A percentile compares a stretch with the other conserved stretches of the same genome.
Conservation (phyloP, 805 yeast species). For the Ogataea pini region DNA sequence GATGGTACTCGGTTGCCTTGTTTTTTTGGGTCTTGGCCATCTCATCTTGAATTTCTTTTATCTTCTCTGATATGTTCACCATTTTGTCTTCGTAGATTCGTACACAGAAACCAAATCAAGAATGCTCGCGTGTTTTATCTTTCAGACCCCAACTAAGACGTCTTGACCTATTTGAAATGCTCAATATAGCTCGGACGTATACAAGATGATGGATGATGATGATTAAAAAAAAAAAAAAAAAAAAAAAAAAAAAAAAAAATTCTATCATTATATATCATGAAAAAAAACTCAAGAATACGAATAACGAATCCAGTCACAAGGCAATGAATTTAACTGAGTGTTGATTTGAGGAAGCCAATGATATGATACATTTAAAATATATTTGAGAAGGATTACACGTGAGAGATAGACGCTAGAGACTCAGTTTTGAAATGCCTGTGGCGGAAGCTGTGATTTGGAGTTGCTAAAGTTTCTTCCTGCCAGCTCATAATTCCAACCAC, state of each 20-base stretch:
- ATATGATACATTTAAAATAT: not conserved
- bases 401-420: not conserved
- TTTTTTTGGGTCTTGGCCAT: constrained; percentile 94
- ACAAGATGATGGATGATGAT: no score
- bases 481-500: constrained; percentile 74
- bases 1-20: constrained; percentile 96
- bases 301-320: no score
- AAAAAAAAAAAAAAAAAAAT: no score
- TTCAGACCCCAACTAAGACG: no score
- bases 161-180: no score
- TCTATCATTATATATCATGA: no score
- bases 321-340: no score
- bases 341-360: no score
- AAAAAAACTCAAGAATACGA: no score
- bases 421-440: constrained; percentile 46
- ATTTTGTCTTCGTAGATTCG: constrained; percentile 15
- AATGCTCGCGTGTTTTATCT: not conserved
- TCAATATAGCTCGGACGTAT: no score
- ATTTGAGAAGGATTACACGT: not conserved
- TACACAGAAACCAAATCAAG: not conserved
- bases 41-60: constrained; percentile 88
- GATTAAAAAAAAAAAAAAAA: no score
- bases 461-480: constrained; percentile 72
- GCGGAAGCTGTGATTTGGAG: constrained; percentile 55
- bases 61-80: constrained; percentile 59